Base-by-base conservation (phyloP, 805 yeast genomes). In the Metschnikowia vanudenii region DNA sequence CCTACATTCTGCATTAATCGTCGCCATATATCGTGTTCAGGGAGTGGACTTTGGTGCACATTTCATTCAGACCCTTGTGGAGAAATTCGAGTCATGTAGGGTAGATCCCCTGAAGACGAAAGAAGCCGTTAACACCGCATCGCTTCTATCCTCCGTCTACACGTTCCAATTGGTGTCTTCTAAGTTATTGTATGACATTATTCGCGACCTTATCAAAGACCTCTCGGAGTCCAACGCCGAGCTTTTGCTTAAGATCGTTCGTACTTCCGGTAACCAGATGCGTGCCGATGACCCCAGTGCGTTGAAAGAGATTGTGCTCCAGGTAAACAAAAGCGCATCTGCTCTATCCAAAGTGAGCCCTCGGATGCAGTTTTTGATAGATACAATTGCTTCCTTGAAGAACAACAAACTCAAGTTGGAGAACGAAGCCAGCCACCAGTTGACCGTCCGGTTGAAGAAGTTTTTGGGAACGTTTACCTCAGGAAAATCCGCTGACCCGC, bases 1-100 rank as follows among this genome's bases (percentile, higher is more conserved):
- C 50, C 73, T 88, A 28, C 91, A 92, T 63, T 85, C 96, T 1
- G 84, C 89, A 5, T 73, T 89, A 7, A 78, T 84, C 2, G 83
- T 83, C 18, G 84, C 96, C 0, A 63, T 94, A 19, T 89, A 86
- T 67, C 76, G 86, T 50, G 59, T 82, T 17, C 86, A 87, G 55
- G 98, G 99, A 17, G 80, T 83, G 32, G 96, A 89, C 51, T 85
- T 89, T 63, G 97, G 96, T 49, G 99, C 97, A 0, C 78, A 72
- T 55, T 84, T 90, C 49, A 74, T 90, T 29, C 99, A 94, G 61
- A 73, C 80, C 0, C 61, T 87, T 45, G 86, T 91, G n/a, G 96
- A 88, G 50, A 75, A 72, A 46, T 81, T 87, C 56, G 82, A 84
- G 31, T 57, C 57, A 3, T 62, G 57, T 43, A 69, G 75, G 34